Percentiles rank a stretch among this genome's conserved stretches.
Evolutionary conservation across 2,329 filamentous ascomycete genomes (phyloP).

Genomic region (Fusarium poae): DNA sequence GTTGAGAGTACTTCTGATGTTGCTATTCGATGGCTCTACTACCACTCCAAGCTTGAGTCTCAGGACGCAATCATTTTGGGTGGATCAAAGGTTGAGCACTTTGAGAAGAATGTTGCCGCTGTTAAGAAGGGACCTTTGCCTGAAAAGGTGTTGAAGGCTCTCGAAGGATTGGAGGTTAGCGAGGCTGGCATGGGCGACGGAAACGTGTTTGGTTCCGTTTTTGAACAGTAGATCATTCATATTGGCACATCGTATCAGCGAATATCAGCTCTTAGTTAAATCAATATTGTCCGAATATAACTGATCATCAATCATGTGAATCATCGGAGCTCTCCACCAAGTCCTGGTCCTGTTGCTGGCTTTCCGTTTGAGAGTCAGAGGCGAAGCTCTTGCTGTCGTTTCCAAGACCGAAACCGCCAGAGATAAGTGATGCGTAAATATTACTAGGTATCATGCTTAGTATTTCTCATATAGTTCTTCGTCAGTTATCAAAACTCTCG

Average conservation of each 20-base stretch:
- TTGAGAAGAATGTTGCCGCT: not conserved
- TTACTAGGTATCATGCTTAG: too few species aligned
- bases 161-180: not conserved
- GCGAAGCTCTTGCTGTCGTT: too few species aligned
- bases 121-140: not conserved
- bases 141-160: not conserved
- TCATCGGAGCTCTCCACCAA: too few species aligned
- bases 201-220: not conserved
- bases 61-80: not conserved
- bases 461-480: too few species aligned
- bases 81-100: not conserved
- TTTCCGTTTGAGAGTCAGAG: too few species aligned
- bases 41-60: not conserved
- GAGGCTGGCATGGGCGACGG: not conserved
- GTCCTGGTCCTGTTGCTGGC: too few species aligned
- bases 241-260: rapidly evolving
- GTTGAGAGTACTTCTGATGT: not conserved
- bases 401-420: too few species aligned
- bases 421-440: too few species aligned
- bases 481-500: too few species aligned
- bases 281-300: too few species aligned
- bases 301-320: too few species aligned
- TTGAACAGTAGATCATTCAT: not conserved
- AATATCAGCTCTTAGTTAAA: too few species aligned
- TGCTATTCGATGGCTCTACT: not conserved